Evolutionary conservation across 2,329 filamentous ascomycete genomes (phyloP), one percentile per base, ranked within the genome.

Genomic region (Nemania sp.): DNA sequence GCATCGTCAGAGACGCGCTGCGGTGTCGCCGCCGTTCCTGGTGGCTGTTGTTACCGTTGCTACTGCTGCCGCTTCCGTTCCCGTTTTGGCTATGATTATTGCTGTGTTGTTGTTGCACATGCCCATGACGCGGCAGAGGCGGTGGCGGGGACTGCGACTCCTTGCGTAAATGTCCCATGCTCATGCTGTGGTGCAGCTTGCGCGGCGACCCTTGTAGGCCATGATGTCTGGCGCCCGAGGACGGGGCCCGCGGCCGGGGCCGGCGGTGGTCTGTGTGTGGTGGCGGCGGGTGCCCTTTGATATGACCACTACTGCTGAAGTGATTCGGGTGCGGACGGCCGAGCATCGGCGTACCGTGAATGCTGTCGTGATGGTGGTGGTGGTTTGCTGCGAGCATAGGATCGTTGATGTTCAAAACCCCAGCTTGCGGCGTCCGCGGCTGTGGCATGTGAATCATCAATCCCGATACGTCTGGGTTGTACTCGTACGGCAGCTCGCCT

Each of bases 371-470:
- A 43, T 36, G 15, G 52, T 41, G 39, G 34, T 40, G 17, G n/a
- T 14, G 28, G 12, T 23, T n/a, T 4, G 34, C 28, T 1, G 30
- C 36, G 26, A 52, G 43, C 2, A 33, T 6, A 15, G 56, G 37
- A 40, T 64, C 59, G 54, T 54, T 53, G 56, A 61, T 63, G 68
- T 59, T 70, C 49, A 76, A 66, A 20, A 75, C 67, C 12, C 72
- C 66, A 5, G 74, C 68, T 23, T 70, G 67, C 0, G 71, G 67
- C 5, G 65, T 56, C 1, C 69, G 75, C 3, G 77, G 73, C 54
- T 79, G 77, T 15, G 78, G 78, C 77, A 80, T 79, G 61, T 81
- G 77, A 53, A 82, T 79, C 76, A 80, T 78, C 53, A 82, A 75
- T 1, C 77, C 77, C 39, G 70, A 65, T 49, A 75, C 54, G 28